phyloP scores from a whole-genome alignment of 1,284 basidiomycete genomes.

The Phenoliferia sp. region DNA sequence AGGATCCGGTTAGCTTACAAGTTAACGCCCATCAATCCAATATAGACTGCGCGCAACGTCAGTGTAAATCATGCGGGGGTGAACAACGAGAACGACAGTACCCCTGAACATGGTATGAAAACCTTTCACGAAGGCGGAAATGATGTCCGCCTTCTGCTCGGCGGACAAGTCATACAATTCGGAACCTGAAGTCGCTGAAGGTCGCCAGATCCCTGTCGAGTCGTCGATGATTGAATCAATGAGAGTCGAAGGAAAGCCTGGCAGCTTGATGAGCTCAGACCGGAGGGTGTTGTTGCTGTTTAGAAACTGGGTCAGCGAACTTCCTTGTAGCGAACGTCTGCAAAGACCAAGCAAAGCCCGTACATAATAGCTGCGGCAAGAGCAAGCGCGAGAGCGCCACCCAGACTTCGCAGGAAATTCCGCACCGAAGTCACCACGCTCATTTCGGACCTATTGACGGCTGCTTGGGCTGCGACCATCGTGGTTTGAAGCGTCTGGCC shows the following conservation, averaged over 20 bases:
- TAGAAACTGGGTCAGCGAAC: background rate
- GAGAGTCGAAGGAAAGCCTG: slow-evolving; percentile 37
- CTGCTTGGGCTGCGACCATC: slow-evolving; percentile 64
- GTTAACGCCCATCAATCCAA: slow-evolving; percentile 30
- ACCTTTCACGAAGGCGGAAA: slow-evolving; percentile 56
- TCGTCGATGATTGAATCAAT: slow-evolving; percentile 45
- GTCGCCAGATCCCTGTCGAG: slow-evolving; percentile 35
- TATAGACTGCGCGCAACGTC: too few species aligned
- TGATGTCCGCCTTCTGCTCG: slow-evolving; percentile 46
- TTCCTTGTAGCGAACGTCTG: too few species aligned
- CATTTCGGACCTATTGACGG: slow-evolving; percentile 61
- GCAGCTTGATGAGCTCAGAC: slow-evolving; percentile 44
- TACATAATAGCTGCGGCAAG: slow-evolving; percentile 52
- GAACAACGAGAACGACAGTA: too few species aligned
- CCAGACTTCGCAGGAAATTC: slow-evolving; percentile 62
- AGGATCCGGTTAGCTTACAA: slow-evolving; percentile 2
- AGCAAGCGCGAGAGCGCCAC: slow-evolving; percentile 59
- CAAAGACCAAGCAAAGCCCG: background rate
- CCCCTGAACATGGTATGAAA: slow-evolving; percentile 56
- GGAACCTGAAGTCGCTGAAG: background rate
- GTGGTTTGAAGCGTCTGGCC: slow-evolving; percentile 52
- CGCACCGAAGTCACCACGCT: slow-evolving; percentile 65
- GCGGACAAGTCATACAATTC: slow-evolving; percentile 44
- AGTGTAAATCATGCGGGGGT: too few species aligned
- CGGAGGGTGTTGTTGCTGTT: slow-evolving; percentile 56